Base-by-base conservation (phyloP, 2,329 filamentous ascomycete genomes). In the Pleomassaria siparia region DNA sequence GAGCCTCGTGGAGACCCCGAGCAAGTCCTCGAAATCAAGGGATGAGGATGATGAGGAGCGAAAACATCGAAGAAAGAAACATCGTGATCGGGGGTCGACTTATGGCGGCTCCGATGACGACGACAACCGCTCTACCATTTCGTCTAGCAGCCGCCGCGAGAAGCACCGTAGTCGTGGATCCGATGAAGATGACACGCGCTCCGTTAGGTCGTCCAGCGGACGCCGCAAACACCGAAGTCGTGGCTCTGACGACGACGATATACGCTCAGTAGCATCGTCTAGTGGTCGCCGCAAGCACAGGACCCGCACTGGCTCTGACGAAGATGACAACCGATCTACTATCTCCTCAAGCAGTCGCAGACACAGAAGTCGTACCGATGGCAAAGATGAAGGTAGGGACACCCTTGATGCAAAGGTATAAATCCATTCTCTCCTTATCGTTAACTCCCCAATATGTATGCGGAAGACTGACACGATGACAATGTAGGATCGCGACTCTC, bases 1-100 rank as follows among this genome's bases (percentile, higher is more conserved):
- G 32, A 69, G 60, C 32, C 24, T 67, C 13, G 54, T 59, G 10
- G 66, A 71, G 20, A 44, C 57, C n/a, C 54, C 59, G 4, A 63
- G 66, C 50, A 71, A 66, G 46, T 64, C 62, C 29, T 64, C 63
- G 21, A 67, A 63, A 50, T 55, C 58, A 24, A 62, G 47, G 18
- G 70, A 72, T 32, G 69, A 72, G 16, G 74, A 75, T 15, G 70
- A 70, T 40, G 67, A 68, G 30, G 70, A 75, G 30, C 59, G 66
- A 30, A 73, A 74, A 45, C 74, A 71, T 49, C 73, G 72, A 35
- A 75, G 72, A 50, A 76, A 77, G 58, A 75, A 70, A 51, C 68
- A 72, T 54, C 63, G 63, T 58, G 70, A 60, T 62, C 70, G 45
- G 57, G 72, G 63, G 59, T 71, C 66, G 30, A 60, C 64, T 24